Base-by-base conservation (phyloP, 2,329 filamentous ascomycete species). In the Chalaropsis thielavioides region DNA sequence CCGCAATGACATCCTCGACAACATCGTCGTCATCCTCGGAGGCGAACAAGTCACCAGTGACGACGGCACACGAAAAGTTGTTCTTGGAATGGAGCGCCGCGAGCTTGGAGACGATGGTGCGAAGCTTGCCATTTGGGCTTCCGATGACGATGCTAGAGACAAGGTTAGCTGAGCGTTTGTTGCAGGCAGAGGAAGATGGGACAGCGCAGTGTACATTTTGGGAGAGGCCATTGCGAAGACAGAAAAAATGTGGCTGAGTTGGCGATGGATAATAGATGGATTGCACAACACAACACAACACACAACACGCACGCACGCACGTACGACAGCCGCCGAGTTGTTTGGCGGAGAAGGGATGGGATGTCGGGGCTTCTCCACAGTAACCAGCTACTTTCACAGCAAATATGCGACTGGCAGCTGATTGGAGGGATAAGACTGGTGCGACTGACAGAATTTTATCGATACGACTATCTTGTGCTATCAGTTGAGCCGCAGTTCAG, bases 1-100 rank as follows among this genome's bases (percentile, higher is more conserved):
- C 90, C 31, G 82, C 76, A 0, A 97, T 75, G 2, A 99, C 80
- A 10, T 82, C 80, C 11, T 79, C 76, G 4, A 94, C 58, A 15
- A 83, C 79, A 46, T 85, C 79, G 49, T 85, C 79, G 63, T 88
- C 81, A 58, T 85, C 79, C 0, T 78, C 75, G 54, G 80, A 76
- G 19, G 81, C 78, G 72, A 97, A 97, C 6, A 97, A 79, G 72
- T 96, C 88, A 64, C 94, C 94, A 10, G 85, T 83, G 40, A 96
- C 77, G 64, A 99, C 84, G 17, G 89, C 91, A 70, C 96, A 88
- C 15, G 89, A 81, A 73, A 99, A 97, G 71, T 81, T 82, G 72
- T 96, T 94, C 76, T 96, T 97, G 43, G 84, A 78, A 70, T 97
- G 92, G 1, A 97, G 79, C 10, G 84, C 82, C 8, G 85, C 80